Evolutionary conservation across 176 grass and related monocot genomes (phyloP), one percentile per base, ranked within the genome.

Genomic region (Luzula sylvatica): DNA sequence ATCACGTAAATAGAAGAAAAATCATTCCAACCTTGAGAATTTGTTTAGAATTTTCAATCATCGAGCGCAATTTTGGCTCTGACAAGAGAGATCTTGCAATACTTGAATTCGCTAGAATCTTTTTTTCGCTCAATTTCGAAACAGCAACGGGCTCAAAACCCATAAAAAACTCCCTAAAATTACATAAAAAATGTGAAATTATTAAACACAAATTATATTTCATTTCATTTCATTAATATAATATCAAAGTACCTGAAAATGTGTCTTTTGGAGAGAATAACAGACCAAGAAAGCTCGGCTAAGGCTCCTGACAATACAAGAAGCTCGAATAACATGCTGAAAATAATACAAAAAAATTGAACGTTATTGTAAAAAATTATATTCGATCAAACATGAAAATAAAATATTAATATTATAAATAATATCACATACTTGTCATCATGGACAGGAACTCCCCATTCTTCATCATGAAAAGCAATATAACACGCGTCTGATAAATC

Each of bases 241-340:
- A n/a, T n/a, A n/a, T n/a, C n/a, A n/a, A n/a, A 44, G 8, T 77
- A 98, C 92, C 92, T 90, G 67, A 98, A 98, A 43, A 78, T 58
- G n/a, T 69, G 52, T 46, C 92, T 83, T 58, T 83, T 98, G 55
- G 74, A 82, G 28, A 98, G 78, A 79, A 98, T 98, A 48, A 26
- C 69, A 52, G 85, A 78, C 92, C 92, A 98, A 13, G 85, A 82
- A 38, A 82, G 86, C 51, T 98, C 92, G 55, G 92, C 85, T 69
- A 98, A 73, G 49, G 92, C 82, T 19, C 92, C 81, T 52, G 92
- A 98, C 20, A 98, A 76, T 38, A 86, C 75, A 26, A 98, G 81
- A 44, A 87, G 60, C 65, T 98, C 92, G 82, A 98, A 98, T 49
- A 98, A 78, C 46, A 69, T 87, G 74, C 92, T 98, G 81, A 18